Evolutionary conservation across 2,329 filamentous ascomycete species (phyloP), one percentile per base, ranked within the genome.

Genomic region (Helotiales sp.): DNA sequence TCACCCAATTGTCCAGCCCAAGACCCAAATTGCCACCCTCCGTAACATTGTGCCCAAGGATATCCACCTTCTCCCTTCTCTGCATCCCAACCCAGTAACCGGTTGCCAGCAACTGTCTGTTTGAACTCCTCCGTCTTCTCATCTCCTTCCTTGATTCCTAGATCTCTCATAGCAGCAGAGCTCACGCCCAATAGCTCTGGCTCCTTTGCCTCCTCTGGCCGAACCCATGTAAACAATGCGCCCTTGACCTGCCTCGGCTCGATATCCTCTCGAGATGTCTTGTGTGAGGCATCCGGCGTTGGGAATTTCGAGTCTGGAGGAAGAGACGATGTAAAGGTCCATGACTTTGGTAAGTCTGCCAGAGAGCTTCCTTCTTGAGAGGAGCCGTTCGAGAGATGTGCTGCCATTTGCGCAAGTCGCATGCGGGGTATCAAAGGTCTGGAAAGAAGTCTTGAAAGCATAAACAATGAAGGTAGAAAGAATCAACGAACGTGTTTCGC

Each of bases 31-130:
- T 89, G 85, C 75, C 86, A 88, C 65, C 95, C 95, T 65, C 96
- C 96, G 78, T 99, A 99, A 81, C 96, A 98, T 80, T 99, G 96
- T 34, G 96, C 94, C 96, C 96, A 99, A 0, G 96, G 95, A 78
- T 99, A 99, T 50, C 96, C 89, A 22, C 91, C 91, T 66, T 88
- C 82, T 26, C 81, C 77, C 71, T 83, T 84, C 66, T 88, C 85
- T 66, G 91, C 86, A 70, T 93, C 86, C 87, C 91, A 92, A 59
- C 93, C 95, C 64, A 91, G 87, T 15, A 97, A 85, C 75, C 88
- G 89, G 77, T 96, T 97, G 2, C 96, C 96, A 0, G 92, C 88
- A 6, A 96, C 91, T 0, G 93, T 84, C 67, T 91, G 84, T 69
- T 87, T 86, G 78, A 98, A 97, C 11, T 92, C 89, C 0, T 91